Conservation (phyloP, 1,139 yeast genomes). For the Kurtzmaniella quercitrusa region DNA sequence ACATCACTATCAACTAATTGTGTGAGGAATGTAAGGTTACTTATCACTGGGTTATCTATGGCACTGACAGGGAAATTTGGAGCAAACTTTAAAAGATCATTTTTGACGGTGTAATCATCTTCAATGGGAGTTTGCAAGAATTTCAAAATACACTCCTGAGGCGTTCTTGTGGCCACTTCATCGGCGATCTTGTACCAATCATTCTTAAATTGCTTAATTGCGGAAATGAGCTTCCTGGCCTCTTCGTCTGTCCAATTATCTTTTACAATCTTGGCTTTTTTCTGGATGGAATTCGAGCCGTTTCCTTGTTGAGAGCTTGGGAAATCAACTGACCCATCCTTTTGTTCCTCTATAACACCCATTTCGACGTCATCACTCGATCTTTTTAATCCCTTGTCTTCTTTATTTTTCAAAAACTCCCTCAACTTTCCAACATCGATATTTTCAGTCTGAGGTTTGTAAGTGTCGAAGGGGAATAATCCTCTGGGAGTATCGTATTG, state of each 20-base stretch:
- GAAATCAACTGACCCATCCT: conserved; percentile 3
- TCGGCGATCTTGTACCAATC: conserved; percentile 77
- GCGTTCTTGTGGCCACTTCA: conserved; percentile 61
- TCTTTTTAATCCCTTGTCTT: conserved; percentile 11
- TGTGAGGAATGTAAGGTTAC: conserved; percentile 83
- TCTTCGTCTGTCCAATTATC: conserved; percentile 69
- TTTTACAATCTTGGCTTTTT: conserved; percentile 15
- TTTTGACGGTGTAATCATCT: conserved; percentile 52
- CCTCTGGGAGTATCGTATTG: conserved; percentile 92
- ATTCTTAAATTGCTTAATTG: conserved; percentile 53
- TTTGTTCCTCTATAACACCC: conserved; percentile 5
- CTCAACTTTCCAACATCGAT: conserved; percentile 58
- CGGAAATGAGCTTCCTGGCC: conserved; percentile 54
- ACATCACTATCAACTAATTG: conserved; percentile 83
- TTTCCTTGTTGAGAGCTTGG: background rate
- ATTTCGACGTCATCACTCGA: background rate
- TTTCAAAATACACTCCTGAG: conserved; percentile 77
- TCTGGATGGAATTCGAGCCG: background rate
- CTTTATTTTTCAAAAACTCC: conserved; percentile 33
- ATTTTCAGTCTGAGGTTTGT: conserved; percentile 50
- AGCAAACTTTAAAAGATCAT: conserved; percentile 58
- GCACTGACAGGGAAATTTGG: conserved; percentile 81
- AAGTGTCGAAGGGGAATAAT: conserved; percentile 85
- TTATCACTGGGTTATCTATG: conserved; percentile 88
- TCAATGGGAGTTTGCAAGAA: conserved; percentile 81